These are phyloP conservation scores for Rhizopogon vinicolor DNA, from an alignment of 768 basidiomycete genomes.

Conservation along the genomic window DNA sequence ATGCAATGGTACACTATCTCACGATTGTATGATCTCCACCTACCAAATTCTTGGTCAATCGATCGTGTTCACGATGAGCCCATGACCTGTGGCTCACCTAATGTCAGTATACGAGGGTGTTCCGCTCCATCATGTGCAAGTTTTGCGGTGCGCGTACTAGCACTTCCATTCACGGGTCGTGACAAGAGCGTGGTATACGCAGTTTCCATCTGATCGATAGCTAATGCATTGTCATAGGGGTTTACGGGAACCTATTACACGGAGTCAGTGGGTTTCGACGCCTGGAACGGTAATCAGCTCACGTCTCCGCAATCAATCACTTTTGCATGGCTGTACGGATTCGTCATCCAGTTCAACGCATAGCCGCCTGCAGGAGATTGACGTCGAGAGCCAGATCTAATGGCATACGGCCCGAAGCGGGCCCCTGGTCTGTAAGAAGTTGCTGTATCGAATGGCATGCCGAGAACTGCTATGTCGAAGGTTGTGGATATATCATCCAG, in stretches of 20 bases:
- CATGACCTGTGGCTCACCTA: constrained; percentile 1
- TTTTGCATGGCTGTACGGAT: constrained; percentile 53
- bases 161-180: constrained; percentile 33
- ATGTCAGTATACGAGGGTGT: constrained; percentile 67
- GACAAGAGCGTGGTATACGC: constrained; percentile 68
- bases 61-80: not conserved
- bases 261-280: not conserved
- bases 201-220: constrained; percentile 76
- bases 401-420: constrained; percentile 76
- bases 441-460: constrained; percentile 67
- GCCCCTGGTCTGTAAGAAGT: constrained; percentile 53
- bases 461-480: constrained; percentile 73
- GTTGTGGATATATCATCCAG: constrained; percentile 46
- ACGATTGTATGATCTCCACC: constrained; percentile 85
- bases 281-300: constrained; percentile 4
- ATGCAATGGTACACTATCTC: not conserved
- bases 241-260: constrained; percentile 55
- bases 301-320: constrained; percentile 83
- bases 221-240: constrained; percentile 73
- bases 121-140: constrained; percentile 47
- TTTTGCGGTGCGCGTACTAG: constrained; percentile 3
- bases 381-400: constrained; percentile 64
- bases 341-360: constrained; percentile 57
- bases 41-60: constrained; percentile 20
- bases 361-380: constrained; percentile 54